phyloP scores from a whole-genome alignment of 768 basidiomycete species.

The Lactifluus piperatus region DNA sequence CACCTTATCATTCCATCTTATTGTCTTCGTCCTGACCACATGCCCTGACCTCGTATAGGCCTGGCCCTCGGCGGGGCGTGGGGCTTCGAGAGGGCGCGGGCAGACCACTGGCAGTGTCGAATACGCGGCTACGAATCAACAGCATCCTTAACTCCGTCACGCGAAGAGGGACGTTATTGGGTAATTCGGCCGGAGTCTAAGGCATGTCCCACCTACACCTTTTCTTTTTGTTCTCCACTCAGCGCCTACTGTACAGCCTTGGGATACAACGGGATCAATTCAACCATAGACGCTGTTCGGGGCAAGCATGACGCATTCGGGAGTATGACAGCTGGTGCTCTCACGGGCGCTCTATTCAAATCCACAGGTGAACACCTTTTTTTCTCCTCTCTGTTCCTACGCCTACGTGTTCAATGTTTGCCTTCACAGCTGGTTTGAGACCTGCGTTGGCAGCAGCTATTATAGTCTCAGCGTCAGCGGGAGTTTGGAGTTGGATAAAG shows the following conservation, averaged over 20 bases:
- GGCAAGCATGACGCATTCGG: constrained; percentile 89
- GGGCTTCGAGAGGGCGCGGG: constrained; percentile 93
- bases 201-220: constrained; percentile 52
- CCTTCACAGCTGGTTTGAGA: constrained; percentile 73
- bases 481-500: constrained; percentile 94
- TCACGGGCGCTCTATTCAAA: constrained; percentile 89
- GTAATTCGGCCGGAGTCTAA: constrained; percentile 95
- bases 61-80: constrained; percentile 90
- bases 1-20: constrained; percentile 39
- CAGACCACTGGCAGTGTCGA: constrained; percentile 80
- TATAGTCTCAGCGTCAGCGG: constrained; percentile 82
- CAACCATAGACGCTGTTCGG: constrained; percentile 79
- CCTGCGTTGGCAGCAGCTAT: constrained; percentile 86
- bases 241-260: constrained; percentile 54
- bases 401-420: constrained; percentile 22
- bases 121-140: constrained; percentile 86
- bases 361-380: constrained; percentile 67
- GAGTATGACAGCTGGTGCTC: constrained; percentile 84
- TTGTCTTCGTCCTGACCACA: constrained; percentile 74
- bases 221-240: constrained; percentile 33
- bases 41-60: constrained; percentile 66
- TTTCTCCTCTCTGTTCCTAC: constrained; percentile 24
- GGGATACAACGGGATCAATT: constrained; percentile 94
- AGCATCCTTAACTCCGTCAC: constrained; percentile 95
- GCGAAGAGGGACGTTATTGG: constrained; percentile 93